phyloP scores from a whole-genome alignment of 2,329 filamentous ascomycete species.

The Anisogramma anomala region DNA sequence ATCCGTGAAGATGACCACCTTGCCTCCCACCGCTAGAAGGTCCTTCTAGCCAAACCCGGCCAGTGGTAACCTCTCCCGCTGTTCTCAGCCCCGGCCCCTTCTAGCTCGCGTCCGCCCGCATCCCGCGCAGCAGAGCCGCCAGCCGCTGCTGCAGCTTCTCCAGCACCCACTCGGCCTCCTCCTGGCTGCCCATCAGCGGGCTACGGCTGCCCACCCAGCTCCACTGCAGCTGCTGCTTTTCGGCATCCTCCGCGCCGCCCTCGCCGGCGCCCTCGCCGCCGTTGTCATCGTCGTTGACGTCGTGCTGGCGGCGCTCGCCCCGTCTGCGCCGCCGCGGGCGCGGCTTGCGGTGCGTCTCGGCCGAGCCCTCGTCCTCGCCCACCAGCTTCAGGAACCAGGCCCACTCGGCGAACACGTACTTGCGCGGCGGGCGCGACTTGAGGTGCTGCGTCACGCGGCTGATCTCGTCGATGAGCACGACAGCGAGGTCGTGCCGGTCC shows the following conservation, averaged over 20 bases:
- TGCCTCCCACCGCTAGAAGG: no score
- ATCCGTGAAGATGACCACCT: no score
- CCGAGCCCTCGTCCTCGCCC: slow-evolving; percentile 47
- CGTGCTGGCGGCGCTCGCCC: background rate
- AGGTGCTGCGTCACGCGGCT: slow-evolving; percentile 53
- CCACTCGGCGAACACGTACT: slow-evolving; percentile 78
- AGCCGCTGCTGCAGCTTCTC: slow-evolving; percentile 50
- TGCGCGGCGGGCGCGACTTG: slow-evolving; percentile 42
- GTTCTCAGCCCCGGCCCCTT: background rate
- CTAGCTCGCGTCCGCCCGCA: slow-evolving; percentile 16
- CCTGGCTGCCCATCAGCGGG: slow-evolving; percentile 56
- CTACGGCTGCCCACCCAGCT: slow-evolving; percentile 62
- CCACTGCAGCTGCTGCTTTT: slow-evolving; percentile 39
- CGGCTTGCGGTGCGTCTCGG: slow-evolving; percentile 37
- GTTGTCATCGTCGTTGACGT: background rate
- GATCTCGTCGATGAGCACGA: slow-evolving; percentile 64
- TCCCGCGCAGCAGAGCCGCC: slow-evolving; percentile 33
- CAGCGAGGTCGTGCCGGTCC: slow-evolving; percentile 40
- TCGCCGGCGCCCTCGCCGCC: background rate
- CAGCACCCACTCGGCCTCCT: slow-evolving; percentile 63
- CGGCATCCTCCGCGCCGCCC: slow-evolving; percentile 11
- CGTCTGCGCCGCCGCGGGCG: slow-evolving; percentile 7
- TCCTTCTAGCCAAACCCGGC: no score
- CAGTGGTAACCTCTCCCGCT: no score
- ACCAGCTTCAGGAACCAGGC: slow-evolving; percentile 72